Evolutionary conservation across 148 eudicot species (phyloP).

Genomic region (Fagopyrum homotropicum): DNA sequence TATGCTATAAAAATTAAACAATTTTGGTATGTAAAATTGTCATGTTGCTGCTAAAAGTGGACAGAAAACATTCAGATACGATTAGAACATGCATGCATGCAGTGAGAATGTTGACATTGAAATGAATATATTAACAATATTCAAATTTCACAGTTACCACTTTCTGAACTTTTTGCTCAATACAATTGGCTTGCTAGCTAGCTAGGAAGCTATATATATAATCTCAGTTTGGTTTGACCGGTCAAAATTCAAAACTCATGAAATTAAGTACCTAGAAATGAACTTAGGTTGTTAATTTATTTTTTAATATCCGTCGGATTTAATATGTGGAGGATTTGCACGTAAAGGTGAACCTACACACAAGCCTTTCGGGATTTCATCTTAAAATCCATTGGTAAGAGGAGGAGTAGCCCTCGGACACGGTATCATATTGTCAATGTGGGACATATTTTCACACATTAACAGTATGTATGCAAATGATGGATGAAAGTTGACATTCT

Average conservation of each 20-base stretch:
- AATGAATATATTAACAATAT: background rate
- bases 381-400: no score
- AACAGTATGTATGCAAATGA: background rate
- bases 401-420: no score
- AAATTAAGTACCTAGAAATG: background rate
- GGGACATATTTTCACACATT: no score
- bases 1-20: background rate
- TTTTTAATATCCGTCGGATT: no score
- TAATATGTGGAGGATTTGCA: no score
- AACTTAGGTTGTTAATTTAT: background rate
- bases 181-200: background rate
- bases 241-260: background rate
- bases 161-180: background rate
- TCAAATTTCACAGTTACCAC: background rate
- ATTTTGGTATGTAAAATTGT: background rate
- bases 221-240: background rate
- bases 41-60: background rate
- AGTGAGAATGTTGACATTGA: conserved; percentile 8
- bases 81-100: conserved; percentile 9
- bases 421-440: no score
- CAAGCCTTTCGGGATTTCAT: no score
- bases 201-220: background rate
- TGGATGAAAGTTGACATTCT: background rate
- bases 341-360: no score
- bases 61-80: background rate